A percentile compares a stretch with the other conserved stretches of the same genome.
Conservation (phyloP, 1,139 yeast genomes). For the Debaryomyces psychrophilus region DNA sequence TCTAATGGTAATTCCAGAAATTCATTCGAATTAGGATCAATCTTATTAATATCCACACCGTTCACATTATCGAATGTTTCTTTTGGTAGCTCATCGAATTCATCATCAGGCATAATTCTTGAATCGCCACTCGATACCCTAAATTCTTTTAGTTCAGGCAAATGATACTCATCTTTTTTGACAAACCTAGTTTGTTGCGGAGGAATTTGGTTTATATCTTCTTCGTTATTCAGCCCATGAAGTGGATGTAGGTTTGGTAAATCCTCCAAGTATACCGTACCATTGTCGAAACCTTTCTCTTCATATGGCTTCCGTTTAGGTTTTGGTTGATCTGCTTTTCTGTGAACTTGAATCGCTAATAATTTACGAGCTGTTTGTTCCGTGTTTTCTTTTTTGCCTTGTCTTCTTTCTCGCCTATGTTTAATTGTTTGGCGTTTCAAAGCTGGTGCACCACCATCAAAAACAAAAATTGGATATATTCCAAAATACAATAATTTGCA, state of each 20-base stretch:
- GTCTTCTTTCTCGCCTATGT: conserved; percentile 69
- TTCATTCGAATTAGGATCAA: conserved; percentile 71
- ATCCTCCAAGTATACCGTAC: conserved; percentile 42
- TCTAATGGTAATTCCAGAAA: conserved; percentile 71
- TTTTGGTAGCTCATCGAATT: conserved; percentile 61
- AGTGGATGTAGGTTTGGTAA: conserved; percentile 35
- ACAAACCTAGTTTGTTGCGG: conserved; percentile 23
- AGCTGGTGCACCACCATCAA: conserved; percentile 96
- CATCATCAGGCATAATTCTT: conserved; percentile 75
- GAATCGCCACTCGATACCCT: conserved; percentile 54
- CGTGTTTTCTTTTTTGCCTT: conserved; percentile 73
- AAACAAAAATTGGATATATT: conserved; percentile 89
- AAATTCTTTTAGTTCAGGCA: conserved; percentile 63
- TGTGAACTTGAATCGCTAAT: conserved; percentile 77
- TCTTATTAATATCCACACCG: conserved; percentile 66
- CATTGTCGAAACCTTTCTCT: conserved; percentile 16
- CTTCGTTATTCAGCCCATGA: conserved; percentile 18
- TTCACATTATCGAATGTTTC: conserved; percentile 70
- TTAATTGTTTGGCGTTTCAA: conserved; percentile 77
- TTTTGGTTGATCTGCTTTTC: conserved; percentile 43
- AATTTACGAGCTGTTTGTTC: conserved; percentile 77
- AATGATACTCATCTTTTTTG: conserved; percentile 77
- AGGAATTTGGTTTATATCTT: conserved; percentile 1
- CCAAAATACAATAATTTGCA: conserved; percentile 91
- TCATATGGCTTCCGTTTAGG: conserved; percentile 1